Base-by-base conservation (phyloP, 2,329 filamentous ascomycete species). In the Neodidymelliopsis sp. region DNA sequence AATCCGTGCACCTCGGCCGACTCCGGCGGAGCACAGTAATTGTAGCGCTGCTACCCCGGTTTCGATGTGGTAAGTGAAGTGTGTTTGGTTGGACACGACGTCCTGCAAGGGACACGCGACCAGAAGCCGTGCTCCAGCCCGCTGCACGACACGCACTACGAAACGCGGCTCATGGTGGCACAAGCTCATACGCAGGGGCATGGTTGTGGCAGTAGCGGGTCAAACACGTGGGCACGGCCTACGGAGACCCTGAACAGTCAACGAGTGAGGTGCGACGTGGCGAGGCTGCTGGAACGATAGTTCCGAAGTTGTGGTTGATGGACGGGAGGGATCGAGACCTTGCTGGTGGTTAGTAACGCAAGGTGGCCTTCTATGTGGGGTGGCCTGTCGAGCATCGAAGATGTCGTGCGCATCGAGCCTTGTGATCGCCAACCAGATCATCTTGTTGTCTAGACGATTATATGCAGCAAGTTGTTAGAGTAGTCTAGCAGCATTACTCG, bases 41-140 rank as follows among this genome's bases (percentile, higher is more conserved):
- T 24, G 10, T 42, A 35, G 40, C 30, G 33, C 23, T 19, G 34
- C 47, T 29, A 46, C 48, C 48, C 37, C 42, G 22, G 42, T 52
- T 52, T 52, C 31, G 31, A 52, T 52, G 37, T 46, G 42, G 48
- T 52, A 52, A 52, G 28, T 39, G 39, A 36, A 38, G 39, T 19
- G 39, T 19, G 38, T 34, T 31, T 50, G 40, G 24, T 35, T 35
- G 47, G 47, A n/a, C 6, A 18, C 22, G 27, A 30, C 28, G 22
- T 25, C 22, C 38, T 41, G 44, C 33, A 49, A 41, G 46, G 38
- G 20, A 28, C 38, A 37, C 47, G 38, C 46, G 46, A 49, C 27
- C n/a, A 35, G 25, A 36, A 15, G 22, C 47, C 47, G 47, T 50
- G 47, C 40, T 18, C 47, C 47, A 50, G 40, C 36, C 41, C 48